Percentiles rank a stretch among this genome's conserved stretches.
Conservation (phyloP, 441 rosid genomes). For the Croton setiger region DNA sequence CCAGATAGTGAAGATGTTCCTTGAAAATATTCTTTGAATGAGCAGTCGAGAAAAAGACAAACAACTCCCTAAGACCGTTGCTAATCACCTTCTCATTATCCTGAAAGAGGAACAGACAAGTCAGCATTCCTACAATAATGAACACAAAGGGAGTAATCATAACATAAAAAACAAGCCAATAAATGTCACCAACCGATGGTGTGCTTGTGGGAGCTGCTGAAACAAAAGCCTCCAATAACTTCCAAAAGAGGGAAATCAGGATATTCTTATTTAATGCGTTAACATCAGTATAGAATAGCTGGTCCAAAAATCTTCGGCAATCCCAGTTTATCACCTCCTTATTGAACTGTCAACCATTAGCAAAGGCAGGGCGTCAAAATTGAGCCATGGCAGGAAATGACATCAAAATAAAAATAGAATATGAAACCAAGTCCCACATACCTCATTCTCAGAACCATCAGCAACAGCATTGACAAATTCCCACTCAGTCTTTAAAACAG, state of each 20-base stretch:
- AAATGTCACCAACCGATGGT: slow-evolving; percentile 46
- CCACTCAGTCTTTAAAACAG: slow-evolving; percentile 78
- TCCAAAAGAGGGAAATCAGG: slow-evolving; percentile 68
- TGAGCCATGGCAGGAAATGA: slow-evolving; percentile 3
- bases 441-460: slow-evolving; percentile 53
- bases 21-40: slow-evolving; percentile 51
- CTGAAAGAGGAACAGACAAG: slow-evolving; percentile 36
- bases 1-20: slow-evolving; percentile 62
- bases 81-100: slow-evolving; percentile 39
- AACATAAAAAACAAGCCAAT: slow-evolving; percentile 1
- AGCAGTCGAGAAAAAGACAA: slow-evolving; percentile 62
- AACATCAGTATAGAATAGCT: slow-evolving; percentile 46
- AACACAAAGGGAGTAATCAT: slow-evolving; percentile 4
- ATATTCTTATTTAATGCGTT: slow-evolving; percentile 47
- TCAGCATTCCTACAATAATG: not conserved
- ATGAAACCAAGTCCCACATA: slow-evolving; percentile 23
- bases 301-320: slow-evolving; percentile 59
- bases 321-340: slow-evolving; percentile 53
- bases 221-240: slow-evolving; percentile 51
- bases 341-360: slow-evolving; percentile 45
- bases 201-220: slow-evolving; percentile 36
- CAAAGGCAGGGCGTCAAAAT: slow-evolving; percentile 14
- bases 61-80: slow-evolving; percentile 52
- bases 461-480: slow-evolving; percentile 40
- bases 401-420: slow-evolving; percentile 1